A percentile compares a stretch with the other conserved stretches of the same genome.
Evolutionary conservation across 179 eudicot genomes (phyloP).

Genomic region (Spinacia oleracea): DNA sequence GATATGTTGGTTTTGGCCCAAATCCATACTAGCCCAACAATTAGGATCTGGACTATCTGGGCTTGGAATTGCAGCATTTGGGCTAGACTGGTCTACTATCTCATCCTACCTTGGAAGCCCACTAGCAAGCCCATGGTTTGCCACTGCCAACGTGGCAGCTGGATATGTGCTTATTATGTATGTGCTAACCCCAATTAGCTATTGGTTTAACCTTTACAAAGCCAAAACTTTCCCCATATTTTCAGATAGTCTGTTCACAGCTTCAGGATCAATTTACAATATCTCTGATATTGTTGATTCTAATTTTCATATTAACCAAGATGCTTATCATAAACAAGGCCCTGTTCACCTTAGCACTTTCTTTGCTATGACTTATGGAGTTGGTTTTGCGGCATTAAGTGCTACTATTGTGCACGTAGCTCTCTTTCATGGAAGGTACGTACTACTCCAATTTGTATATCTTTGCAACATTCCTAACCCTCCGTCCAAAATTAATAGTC

Average conservation of each 20-base stretch:
- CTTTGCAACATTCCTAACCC: not conserved
- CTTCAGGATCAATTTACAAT: conserved; percentile 60
- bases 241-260: conserved; percentile 56
- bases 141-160: conserved; percentile 90
- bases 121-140: conserved; percentile 96
- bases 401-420: conserved; percentile 78
- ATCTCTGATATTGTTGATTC: conserved; percentile 72
- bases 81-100: conserved; percentile 86
- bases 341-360: conserved; percentile 82
- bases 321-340: conserved; percentile 67
- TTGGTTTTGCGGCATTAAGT: conserved; percentile 87
- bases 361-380: conserved; percentile 92
- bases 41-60: conserved; percentile 85
- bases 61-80: conserved; percentile 75
- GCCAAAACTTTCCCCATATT: conserved; percentile 91
- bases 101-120: conserved; percentile 96
- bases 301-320: conserved; percentile 61
- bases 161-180: conserved; percentile 82
- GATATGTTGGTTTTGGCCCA: conserved; percentile 89
- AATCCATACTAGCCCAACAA: conserved; percentile 74
- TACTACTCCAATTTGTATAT: not conserved
- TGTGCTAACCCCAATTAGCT: conserved; percentile 68
- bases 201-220: conserved; percentile 73
- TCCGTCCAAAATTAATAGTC: not conserved
- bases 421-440: conserved; percentile 92